Conservation (phyloP, 495 filamentous ascomycete genomes). For the Penicillium manginii region DNA sequence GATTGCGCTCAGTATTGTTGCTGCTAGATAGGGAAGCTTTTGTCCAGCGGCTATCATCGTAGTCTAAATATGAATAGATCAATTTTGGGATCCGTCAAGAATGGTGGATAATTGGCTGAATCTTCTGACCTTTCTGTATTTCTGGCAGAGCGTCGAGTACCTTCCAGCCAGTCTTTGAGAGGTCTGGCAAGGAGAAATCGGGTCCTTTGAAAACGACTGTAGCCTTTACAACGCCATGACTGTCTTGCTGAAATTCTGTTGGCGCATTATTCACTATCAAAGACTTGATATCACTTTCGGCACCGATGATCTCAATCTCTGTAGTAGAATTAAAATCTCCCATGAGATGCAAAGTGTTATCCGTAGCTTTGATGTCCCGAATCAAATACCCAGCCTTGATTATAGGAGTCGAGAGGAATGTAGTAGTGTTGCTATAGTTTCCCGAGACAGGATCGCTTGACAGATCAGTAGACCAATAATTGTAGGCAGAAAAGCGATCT, state of each 20-base stretch:
- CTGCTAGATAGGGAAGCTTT: conserved; percentile 51
- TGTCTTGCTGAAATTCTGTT: neutral
- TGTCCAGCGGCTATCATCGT: conserved; percentile 66
- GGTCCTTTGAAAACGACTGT: no score
- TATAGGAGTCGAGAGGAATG: neutral
- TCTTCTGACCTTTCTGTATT: no score
- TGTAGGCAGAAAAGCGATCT: no score
- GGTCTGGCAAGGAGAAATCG: no score
- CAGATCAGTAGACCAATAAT: no score
- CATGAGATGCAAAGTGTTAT: conserved; percentile 50
- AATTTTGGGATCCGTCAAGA: no score
- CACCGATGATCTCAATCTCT: neutral
- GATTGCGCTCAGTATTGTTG: conserved; percentile 49
- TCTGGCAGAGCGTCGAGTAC: no score
- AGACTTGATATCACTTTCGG: neutral
- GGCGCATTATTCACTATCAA: neutral
- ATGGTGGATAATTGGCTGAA: no score
- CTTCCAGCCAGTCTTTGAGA: no score
- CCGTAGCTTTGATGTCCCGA: conserved; percentile 52
- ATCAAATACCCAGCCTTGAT: conserved; percentile 28
- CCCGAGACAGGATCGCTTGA: no score
- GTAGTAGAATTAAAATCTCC: neutral
- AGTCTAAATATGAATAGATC: conserved; percentile 31
- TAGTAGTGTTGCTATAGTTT: neutral
- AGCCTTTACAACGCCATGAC: no score